Conservation (phyloP, 73 alveolate genomes). For the Tetrahymena elliotti region DNA sequence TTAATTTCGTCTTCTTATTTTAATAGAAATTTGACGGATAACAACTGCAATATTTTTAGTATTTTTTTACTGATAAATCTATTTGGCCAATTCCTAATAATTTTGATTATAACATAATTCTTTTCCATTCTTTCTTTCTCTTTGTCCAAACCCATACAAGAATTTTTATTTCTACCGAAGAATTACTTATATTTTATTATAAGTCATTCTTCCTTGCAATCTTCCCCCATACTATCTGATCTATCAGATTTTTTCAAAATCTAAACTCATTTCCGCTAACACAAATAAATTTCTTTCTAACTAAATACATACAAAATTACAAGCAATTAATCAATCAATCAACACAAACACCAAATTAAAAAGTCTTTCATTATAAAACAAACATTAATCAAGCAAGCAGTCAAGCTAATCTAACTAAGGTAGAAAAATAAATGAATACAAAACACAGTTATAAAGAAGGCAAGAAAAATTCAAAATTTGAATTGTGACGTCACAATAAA, state of each 20-base stretch:
- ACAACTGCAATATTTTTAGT: neutral
- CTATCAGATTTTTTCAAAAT: neutral
- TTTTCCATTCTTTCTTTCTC: neutral
- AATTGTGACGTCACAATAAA: neutral
- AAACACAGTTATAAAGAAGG: neutral
- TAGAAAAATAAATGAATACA: neutral
- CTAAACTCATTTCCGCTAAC: neutral
- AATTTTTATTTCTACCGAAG: neutral
- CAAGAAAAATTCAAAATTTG: neutral
- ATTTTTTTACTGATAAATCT: neutral
- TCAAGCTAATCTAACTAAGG: too few species aligned
- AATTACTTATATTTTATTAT: neutral
- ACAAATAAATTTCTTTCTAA: neutral
- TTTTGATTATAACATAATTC: neutral
- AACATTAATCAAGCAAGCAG: too few species aligned
- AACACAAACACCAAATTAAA: too few species aligned
- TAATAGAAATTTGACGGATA: neutral
- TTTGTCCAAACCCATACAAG: neutral
- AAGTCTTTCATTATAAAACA: neutral
- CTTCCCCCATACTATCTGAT: neutral
- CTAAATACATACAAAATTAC: neutral
- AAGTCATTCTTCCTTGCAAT: neutral
- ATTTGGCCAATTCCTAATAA: neutral
- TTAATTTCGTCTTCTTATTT: neutral
- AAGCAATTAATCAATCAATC: neutral